Evolutionary conservation across 768 basidiomycete species (phyloP), one percentile per base, ranked within the genome.

Genomic region (Termitomyces sp.): DNA sequence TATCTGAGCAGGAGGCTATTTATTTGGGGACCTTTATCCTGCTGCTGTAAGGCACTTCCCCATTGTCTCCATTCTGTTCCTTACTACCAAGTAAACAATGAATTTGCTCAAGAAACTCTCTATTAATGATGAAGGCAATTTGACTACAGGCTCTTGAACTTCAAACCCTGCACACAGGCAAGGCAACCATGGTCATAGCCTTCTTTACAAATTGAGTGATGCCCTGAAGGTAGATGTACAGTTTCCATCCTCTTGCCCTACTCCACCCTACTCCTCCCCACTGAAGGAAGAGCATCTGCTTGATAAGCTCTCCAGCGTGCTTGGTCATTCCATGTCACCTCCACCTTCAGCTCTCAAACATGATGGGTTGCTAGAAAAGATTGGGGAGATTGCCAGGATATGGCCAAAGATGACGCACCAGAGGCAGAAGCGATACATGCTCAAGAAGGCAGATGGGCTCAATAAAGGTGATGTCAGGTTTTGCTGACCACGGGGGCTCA

Each of bases 371-470:
- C 52, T 64, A 8, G 61, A 54, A 32, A 62, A 58, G 38, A 22
- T 64, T 20, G 61, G 46, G 18, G 59, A 55, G 18, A 59, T 54
- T 9, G 43, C 59, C 0, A 59, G 59, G 41, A 58, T 54, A 40
- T 44, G 44, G 55, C 59, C 35, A 47, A 61, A 13, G 48, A 57
- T 7, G 50, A 58, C 26, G 44, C 56, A 33, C 64, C 59, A n/a
- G n/a, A n/a, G n/a, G 14, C 18, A 44, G 36, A 65, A 63, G 55
- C 62, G 56, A n/a, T 50, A 62, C 32, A 55, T 54, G 26, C 26
- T 66, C n/a, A n/a, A n/a, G 41, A 63, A 66, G 24, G 66, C 65
- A 57, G 66, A 59, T 59, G 16, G 24, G 32, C 52, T 64, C 46
- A 74, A 74, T 57, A 74, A 74, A 66, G 64, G 73, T 73, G n/a